Percentiles rank a stretch among this genome's conserved stretches.
Evolutionary conservation across 176 grass and related monocot species (phyloP).

Genomic region (Triticum timopheevii): DNA sequence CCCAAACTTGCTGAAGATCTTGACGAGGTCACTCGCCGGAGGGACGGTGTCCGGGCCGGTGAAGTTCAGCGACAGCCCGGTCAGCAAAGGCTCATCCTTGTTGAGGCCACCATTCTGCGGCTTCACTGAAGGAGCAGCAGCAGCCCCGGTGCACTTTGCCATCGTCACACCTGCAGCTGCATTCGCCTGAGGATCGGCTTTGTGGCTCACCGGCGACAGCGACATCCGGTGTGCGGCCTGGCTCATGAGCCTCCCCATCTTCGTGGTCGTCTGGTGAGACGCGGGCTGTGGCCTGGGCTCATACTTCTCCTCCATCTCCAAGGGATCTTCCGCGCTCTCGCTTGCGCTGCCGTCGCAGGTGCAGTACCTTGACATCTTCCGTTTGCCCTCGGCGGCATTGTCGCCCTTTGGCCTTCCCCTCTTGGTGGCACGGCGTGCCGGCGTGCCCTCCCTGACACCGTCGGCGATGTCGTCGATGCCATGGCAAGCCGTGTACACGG

Average conservation of each 20-base stretch:
- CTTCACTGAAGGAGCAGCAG: neutral
- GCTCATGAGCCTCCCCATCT: constrained; percentile 54
- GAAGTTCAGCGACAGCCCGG: constrained; percentile 48
- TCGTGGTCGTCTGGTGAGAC: constrained; percentile 30
- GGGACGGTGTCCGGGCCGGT: constrained; percentile 13
- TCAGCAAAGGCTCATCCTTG: constrained; percentile 14
- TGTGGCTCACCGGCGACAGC: constrained; percentile 3
- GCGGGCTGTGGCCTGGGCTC: neutral
- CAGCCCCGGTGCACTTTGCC: constrained; percentile 16
- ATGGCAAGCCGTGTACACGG: constrained; percentile 34
- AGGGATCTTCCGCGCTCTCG: neutral
- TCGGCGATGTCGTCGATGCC: constrained; percentile 21
- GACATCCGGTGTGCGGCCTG: constrained; percentile 38
- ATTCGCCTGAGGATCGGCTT: neutral
- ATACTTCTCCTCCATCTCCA: constrained; percentile 23
- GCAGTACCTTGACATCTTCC: constrained; percentile 9
- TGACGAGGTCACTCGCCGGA: constrained; percentile 29
- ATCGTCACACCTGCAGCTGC: constrained; percentile 22
- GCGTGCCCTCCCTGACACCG: neutral
- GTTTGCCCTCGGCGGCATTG: neutral
- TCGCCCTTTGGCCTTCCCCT: constrained; percentile 19
- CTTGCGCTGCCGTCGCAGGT: neutral
- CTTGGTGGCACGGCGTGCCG: neutral
- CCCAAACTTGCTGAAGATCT: constrained; percentile 59
- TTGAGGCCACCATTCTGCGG: neutral